Evolutionary conservation across 768 basidiomycete genomes (phyloP), one percentile per base, ranked within the genome.

Genomic region (Pseudohyphozyma bogoriensis): DNA sequence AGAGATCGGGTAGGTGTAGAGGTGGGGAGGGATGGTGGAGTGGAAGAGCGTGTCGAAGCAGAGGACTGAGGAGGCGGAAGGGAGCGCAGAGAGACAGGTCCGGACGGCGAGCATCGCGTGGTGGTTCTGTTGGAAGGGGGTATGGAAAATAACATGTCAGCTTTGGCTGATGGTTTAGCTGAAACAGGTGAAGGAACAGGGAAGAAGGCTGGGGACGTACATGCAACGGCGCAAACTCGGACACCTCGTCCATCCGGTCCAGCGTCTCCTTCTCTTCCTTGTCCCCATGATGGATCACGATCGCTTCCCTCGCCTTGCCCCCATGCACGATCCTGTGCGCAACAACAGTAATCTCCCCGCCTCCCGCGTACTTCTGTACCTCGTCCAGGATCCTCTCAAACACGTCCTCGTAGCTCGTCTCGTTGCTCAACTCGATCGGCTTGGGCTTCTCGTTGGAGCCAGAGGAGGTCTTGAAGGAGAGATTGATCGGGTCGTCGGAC

Each of bases 31-130:
- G 20, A 96, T 80, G 13, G 85, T 79, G 50, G 78, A 78, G 73
- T 93, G 87, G 74, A 89, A 89, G 7, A 86, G 79, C 0, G 89
- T 87, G 73, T 95, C 90, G 70, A 93, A 95, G 69, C 85, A 87
- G 0, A 89, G 86, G 52, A 92, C 79, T 0, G 86, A 86, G 33
- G 77, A 79, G 24, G 89, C 80, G 16, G 81, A 70, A 1, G 87
- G 85, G 22, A 93, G 77, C 1, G 76, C 75, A 6, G 79, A 71
- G 22, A 86, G 77, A 66, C 84, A 85, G 1, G 82, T 77, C 62
- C 71, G 69, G 51, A 77, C 75, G 22, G 74, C 74, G 9, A 76
- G 68, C 26, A 78, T 76, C 24, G 76, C 74, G 55, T 74, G 73
- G 68, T 77, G 76, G 61, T 76, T 76, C 72, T 76, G 53, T 42